Base-by-base conservation (phyloP, 345 rosid species). In the Syzygium aqueum region DNA sequence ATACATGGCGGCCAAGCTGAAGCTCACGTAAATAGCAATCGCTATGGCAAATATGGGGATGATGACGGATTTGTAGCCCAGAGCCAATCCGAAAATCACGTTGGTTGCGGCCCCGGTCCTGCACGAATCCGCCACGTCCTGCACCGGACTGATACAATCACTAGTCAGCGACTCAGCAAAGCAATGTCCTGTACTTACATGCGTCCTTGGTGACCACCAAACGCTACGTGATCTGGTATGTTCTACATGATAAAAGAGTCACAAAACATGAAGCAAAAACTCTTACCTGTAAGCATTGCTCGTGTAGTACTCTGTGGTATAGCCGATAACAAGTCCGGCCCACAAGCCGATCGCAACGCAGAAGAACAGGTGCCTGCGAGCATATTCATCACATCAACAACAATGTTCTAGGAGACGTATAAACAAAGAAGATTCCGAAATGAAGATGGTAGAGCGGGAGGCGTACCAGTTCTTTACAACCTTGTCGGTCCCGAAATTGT, bases 101-200 rank as follows among this genome's bases (percentile, higher is more conserved):
- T 94, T 94, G 28, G 96, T 94, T 46, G 96, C 93, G 11, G 95
- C 95, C 23, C 95, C 95, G 7, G 93, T 94, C 86, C 91, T 89
- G 90, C 93, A 94, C 82, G 96, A 91, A 91, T 94, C 96, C 40
- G 96, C 96, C 40, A 94, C 95, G 61, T 94, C 96, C 93, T 91
- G 94, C 89, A 95, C 95, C 1, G 95, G 97, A 88, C 95, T 94
- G 90, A 53, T 52, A 19, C 40, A 5, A 53, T 14, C 27, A 19
- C 86, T 21, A 30, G 63, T 84, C 57, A 40, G 23, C 54, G 77
- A 43, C 33, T 8, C 67, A 11, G 51, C 11, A 5, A 37, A n/a
- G 73, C 73, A 61, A n/a, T 73, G 82, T 11, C 82, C 82, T 1
- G 27, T 40, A 73, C 82, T 73, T 37, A 33, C 49, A 9, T 4